Conservation (phyloP, 768 basidiomycete genomes). For the Tricholoma bakamatsutake region DNA sequence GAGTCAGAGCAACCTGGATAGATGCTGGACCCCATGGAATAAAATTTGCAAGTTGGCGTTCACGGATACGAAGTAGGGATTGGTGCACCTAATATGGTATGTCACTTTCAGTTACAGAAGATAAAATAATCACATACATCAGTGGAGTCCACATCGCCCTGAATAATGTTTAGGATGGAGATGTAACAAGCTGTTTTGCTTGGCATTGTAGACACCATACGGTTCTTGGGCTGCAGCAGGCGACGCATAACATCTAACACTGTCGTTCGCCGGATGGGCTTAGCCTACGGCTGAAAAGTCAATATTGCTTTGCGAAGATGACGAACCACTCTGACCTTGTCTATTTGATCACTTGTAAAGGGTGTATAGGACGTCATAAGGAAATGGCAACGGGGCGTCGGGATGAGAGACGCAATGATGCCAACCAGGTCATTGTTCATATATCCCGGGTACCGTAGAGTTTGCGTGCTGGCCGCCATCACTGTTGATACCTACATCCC, state of each 20-base stretch:
- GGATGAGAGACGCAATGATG: conserved; percentile 93
- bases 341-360: conserved; percentile 94
- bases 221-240: conserved; percentile 94
- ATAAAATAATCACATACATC: conserved; percentile 53
- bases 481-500: conserved; percentile 84
- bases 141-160: conserved; percentile 97
- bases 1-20: conserved; percentile 93
- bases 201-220: conserved; percentile 93
- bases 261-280: conserved; percentile 92
- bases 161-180: conserved; percentile 96
- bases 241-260: conserved; percentile 99
- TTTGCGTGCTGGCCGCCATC: conserved; percentile 96
- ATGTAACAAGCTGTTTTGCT: conserved; percentile 95
- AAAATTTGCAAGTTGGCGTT: conserved; percentile 94
- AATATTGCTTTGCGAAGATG: neutral
- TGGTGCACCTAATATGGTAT: conserved; percentile 73
- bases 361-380: conserved; percentile 99
- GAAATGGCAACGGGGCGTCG: conserved; percentile 96
- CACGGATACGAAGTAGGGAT: conserved; percentile 92
- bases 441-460: conserved; percentile 94
- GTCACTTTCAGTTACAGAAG: neutral
- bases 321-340: conserved; percentile 53
- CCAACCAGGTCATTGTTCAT: conserved; percentile 99
- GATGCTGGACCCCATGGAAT: conserved; percentile 99
- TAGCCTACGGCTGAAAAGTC: conserved; percentile 50